A percentile compares a stretch with the other conserved stretches of the same genome.
Conservation (phyloP, 352 stramenopile species). For the Globisporangium irregulare region DNA sequence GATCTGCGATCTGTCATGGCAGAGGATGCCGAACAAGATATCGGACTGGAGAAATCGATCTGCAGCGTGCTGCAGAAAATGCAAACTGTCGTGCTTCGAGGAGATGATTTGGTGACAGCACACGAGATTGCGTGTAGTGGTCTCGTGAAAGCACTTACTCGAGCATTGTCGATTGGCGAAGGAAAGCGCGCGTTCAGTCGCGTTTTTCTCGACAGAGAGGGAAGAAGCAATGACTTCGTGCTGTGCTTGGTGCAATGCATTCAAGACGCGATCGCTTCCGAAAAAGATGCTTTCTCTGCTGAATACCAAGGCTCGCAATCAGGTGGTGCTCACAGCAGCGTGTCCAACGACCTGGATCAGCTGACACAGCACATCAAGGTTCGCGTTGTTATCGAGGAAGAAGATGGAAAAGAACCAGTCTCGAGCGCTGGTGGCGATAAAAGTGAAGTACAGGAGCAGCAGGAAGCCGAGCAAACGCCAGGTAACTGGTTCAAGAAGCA, state of each 20-base stretch:
- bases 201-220: constrained; percentile 22
- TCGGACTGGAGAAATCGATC: constrained; percentile 6
- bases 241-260: constrained; percentile 42
- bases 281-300: constrained; percentile 55
- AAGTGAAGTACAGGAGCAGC: constrained; percentile 12
- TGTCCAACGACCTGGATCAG: constrained; percentile 54
- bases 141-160: constrained; percentile 42
- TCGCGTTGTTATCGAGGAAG: constrained; percentile 56
- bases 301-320: constrained; percentile 15
- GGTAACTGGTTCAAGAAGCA: constrained; percentile 28
- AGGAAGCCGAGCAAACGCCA: constrained; percentile 15
- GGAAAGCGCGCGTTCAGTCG: constrained; percentile 35
- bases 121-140: constrained; percentile 63
- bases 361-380: constrained; percentile 76
- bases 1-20: constrained; percentile 23
- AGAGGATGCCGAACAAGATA: neutral
- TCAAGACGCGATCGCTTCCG: constrained; percentile 58
- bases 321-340: constrained; percentile 14
- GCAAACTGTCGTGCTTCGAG: constrained; percentile 26
- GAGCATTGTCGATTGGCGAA: constrained; percentile 25
- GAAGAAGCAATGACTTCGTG: constrained; percentile 6
- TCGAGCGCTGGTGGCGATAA: constrained; percentile 42
- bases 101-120: constrained; percentile 40
- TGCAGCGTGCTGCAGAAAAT: constrained; percentile 21
- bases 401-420: constrained; percentile 6